Conservation (phyloP, 331 rosid species). For the Rosa hybrid region DNA sequence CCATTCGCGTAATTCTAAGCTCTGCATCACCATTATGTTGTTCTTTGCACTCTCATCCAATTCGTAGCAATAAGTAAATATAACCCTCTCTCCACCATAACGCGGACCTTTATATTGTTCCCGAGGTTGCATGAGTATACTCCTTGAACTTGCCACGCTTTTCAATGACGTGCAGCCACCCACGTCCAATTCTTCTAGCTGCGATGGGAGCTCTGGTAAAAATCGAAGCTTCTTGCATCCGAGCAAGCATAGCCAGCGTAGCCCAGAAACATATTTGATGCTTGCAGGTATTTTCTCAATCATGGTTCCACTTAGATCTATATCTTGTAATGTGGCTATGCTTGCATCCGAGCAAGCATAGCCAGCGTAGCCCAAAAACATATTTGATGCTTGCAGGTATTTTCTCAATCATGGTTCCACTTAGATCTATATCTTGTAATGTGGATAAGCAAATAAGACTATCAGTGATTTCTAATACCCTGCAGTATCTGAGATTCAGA, state of each 20-base stretch:
- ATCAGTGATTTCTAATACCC: not conserved
- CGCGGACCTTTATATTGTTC: not conserved
- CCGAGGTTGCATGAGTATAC: not conserved
- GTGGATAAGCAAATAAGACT: not conserved
- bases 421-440: not conserved
- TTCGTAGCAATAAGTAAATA: not conserved
- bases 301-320: not conserved
- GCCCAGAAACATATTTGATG: not conserved
- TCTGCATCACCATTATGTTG: not conserved
- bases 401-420: not conserved
- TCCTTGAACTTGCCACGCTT: not conserved
- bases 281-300: not conserved
- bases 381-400: too few relatives aligned
- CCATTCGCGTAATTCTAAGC: not conserved
- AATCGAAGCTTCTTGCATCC: not conserved
- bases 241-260: not conserved
- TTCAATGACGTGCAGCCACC: not conserved
- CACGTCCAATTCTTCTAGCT: not conserved
- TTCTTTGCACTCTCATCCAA: slow-evolving; percentile 6
- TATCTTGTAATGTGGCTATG: not conserved
- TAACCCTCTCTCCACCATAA: too few relatives aligned
- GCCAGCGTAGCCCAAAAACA: too few relatives aligned
- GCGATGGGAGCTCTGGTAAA: slow-evolving; percentile 19
- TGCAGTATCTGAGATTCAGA: not conserved
- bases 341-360: too few relatives aligned